Evolutionary conservation across 768 basidiomycete species (phyloP).

Genomic region (Leccinum ochraceum): DNA sequence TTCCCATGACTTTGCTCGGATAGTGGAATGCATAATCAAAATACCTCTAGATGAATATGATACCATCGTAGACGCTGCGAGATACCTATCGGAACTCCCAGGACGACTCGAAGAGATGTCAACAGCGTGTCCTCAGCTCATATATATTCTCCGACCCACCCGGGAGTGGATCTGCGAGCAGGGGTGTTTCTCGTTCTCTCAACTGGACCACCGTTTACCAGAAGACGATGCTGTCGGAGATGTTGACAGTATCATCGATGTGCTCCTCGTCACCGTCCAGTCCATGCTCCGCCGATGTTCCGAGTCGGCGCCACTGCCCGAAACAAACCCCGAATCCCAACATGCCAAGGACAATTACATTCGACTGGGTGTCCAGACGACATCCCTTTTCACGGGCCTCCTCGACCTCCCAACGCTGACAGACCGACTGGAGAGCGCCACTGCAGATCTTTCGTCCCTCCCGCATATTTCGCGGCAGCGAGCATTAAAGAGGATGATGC

Average conservation of each 20-base stretch:
- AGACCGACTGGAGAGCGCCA: slow-evolving; percentile 40
- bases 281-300: slow-evolving; percentile 47
- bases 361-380: slow-evolving; percentile 44
- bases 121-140: slow-evolving; percentile 28
- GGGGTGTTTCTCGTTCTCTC: slow-evolving; percentile 23
- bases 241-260: slow-evolving; percentile 53
- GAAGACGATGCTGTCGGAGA: slow-evolving; percentile 8
- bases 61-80: slow-evolving; percentile 31
- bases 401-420: slow-evolving; percentile 49
- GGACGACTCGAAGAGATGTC: slow-evolving; percentile 29
- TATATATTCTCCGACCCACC: slow-evolving; percentile 30
- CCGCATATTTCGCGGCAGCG: slow-evolving; percentile 34
- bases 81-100: slow-evolving; percentile 24
- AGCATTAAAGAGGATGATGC: slow-evolving; percentile 52
- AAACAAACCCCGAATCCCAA: slow-evolving; percentile 26
- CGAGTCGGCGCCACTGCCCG: slow-evolving; percentile 9
- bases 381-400: slow-evolving; percentile 47
- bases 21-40: not conserved
- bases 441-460: slow-evolving; percentile 41
- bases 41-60: slow-evolving; percentile 38
- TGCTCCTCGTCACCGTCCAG: slow-evolving; percentile 68
- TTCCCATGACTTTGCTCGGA: not conserved
- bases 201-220: not conserved
- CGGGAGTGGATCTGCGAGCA: slow-evolving; percentile 34
- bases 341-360: slow-evolving; percentile 50